Percentiles rank a stretch among this genome's conserved stretches.
phyloP scores from a whole-genome alignment of 208 protist species.

The Acanthamoeba quina region DNA sequence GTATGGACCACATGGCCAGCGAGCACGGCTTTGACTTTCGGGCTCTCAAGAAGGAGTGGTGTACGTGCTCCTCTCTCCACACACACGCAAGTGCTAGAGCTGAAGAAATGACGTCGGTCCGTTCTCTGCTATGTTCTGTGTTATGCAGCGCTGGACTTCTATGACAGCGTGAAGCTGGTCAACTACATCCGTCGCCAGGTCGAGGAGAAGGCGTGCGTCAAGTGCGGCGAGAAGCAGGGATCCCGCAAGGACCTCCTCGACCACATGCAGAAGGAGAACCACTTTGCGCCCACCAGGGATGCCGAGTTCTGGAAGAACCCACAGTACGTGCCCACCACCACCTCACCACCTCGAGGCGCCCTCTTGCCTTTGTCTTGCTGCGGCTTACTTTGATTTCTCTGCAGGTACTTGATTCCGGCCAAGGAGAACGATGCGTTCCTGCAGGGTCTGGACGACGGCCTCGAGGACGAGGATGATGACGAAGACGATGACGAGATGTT shows the following conservation, averaged over 20 bases:
- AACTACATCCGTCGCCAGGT: constrained; percentile 80
- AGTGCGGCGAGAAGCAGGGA: neutral
- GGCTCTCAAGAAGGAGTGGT: constrained; percentile 50
- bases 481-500: neutral
- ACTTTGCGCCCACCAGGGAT: constrained; percentile 31
- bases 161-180: constrained; percentile 76
- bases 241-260: constrained; percentile 9
- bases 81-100: neutral
- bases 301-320: constrained; percentile 64
- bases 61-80: neutral
- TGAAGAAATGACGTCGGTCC: neutral
- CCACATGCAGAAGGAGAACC: constrained; percentile 45
- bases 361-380: neutral
- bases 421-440: constrained; percentile 51
- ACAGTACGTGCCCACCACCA: neutral
- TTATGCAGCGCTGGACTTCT: constrained; percentile 75
- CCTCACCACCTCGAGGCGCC: no score
- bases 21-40: constrained; percentile 77
- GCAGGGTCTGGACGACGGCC: constrained; percentile 1
- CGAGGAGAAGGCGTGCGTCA: constrained; percentile 58
- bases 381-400: neutral
- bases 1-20: constrained; percentile 61
- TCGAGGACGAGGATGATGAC: constrained; percentile 18
- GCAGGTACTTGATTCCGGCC: constrained; percentile 25
- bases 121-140: neutral